Percentiles rank a stretch among this genome's conserved stretches.
These are phyloP conservation scores for Selaginella moellendorffii DNA, from an alignment of 75 land plant genomes.

Conservation along the genomic window DNA sequence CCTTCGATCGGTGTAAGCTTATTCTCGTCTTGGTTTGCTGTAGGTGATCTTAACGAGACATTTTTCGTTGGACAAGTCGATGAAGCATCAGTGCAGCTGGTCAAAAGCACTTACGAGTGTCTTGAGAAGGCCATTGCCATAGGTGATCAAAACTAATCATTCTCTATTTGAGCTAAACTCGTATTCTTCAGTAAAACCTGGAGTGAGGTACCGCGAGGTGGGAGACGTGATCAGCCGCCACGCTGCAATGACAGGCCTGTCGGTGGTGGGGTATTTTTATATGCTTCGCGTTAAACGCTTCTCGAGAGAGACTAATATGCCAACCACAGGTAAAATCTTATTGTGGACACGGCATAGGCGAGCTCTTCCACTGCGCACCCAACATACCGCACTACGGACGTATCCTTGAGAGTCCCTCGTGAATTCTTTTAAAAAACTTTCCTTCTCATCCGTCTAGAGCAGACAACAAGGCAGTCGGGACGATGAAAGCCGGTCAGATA, in stretches of 20 bases:
- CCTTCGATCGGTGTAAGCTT: background rate
- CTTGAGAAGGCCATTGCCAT: slow-evolving; percentile 89
- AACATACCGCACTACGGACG: slow-evolving; percentile 94
- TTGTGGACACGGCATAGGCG: slow-evolving; percentile 98
- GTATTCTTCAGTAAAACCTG: slow-evolving; percentile 68
- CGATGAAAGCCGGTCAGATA: slow-evolving; percentile 96
- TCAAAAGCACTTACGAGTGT: slow-evolving; percentile 88
- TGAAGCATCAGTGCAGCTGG: slow-evolving; percentile 56
- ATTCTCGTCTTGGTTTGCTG: background rate
- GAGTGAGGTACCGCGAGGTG: slow-evolving; percentile 85
- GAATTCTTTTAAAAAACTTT: background rate
- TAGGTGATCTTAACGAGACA: slow-evolving; percentile 95
- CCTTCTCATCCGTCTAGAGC: slow-evolving; percentile 1
- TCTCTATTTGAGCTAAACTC: background rate
- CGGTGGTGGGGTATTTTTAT: slow-evolving; percentile 50
- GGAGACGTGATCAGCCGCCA: slow-evolving; percentile 91
- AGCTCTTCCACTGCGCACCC: slow-evolving; percentile 97
- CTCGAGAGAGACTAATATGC: background rate
- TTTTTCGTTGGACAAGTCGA: slow-evolving; percentile 91
- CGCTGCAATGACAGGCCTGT: slow-evolving; percentile 81
- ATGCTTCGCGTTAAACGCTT: background rate
- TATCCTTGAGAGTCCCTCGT: slow-evolving; percentile 33
- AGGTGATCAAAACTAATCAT: too few species aligned
- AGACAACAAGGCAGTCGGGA: slow-evolving; percentile 97
- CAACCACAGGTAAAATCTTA: slow-evolving; percentile 73